Percentiles rank a stretch among this genome's conserved stretches.
phyloP scores from a whole-genome alignment of 495 filamentous ascomycete species.

The Haplographium delicatum region DNA sequence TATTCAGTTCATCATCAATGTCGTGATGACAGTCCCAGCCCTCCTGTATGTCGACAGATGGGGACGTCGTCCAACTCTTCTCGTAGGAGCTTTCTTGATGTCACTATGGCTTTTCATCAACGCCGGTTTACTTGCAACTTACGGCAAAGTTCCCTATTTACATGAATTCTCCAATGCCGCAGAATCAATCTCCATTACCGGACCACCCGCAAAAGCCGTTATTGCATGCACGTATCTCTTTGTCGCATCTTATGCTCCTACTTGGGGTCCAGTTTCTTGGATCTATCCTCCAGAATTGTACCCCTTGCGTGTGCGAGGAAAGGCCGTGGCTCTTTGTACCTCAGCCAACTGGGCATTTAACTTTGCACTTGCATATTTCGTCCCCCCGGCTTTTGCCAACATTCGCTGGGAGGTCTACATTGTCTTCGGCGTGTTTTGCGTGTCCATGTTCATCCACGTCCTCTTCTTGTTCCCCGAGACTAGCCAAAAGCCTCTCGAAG shows the following conservation, averaged over 20 bases:
- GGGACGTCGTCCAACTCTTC: conserved; percentile 57
- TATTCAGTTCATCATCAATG: conserved; percentile 73
- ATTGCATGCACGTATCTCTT: conserved; percentile 78
- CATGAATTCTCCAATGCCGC: conserved; percentile 33
- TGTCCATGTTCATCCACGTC: conserved; percentile 65
- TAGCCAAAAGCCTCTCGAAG: conserved; percentile 74
- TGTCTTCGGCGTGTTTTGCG: conserved; percentile 72
- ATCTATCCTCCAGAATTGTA: conserved; percentile 74
- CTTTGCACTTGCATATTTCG: conserved; percentile 74
- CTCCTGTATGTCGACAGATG: conserved; percentile 53
- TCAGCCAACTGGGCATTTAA: conserved; percentile 76
- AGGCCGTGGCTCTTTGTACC: conserved; percentile 67
- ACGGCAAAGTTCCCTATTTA: conserved; percentile 32
- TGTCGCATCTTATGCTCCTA: conserved; percentile 69
- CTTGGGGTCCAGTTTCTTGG: conserved; percentile 69
- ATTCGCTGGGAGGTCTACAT: conserved; percentile 73
- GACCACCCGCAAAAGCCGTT: conserved; percentile 59
- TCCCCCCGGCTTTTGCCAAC: conserved; percentile 66
- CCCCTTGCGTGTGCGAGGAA: conserved; percentile 66
- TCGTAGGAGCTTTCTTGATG: conserved; percentile 64
- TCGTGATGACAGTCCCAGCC: conserved; percentile 50
- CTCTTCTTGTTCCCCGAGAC: conserved; percentile 83
- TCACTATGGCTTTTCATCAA: conserved; percentile 63
- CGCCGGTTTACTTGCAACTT: conserved; percentile 55
- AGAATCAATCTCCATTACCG: conserved; percentile 46